These are phyloP conservation scores for Tetrahymena thermophila DNA, from an alignment of 73 alveolate genomes.

Conservation along the genomic window DNA sequence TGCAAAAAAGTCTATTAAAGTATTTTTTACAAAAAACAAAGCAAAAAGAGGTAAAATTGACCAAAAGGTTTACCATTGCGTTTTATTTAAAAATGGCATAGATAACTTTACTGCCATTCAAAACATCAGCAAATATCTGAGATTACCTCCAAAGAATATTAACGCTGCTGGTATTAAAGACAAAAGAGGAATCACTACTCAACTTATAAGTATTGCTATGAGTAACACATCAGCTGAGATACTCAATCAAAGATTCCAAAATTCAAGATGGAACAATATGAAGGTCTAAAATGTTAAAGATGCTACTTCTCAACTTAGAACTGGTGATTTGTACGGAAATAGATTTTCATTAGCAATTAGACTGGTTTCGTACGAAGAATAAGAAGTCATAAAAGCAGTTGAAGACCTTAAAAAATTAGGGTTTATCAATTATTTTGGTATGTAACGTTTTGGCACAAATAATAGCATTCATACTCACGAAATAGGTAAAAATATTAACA, in stretches of 20 bases:
- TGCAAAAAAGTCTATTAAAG: slow-evolving; percentile 4
- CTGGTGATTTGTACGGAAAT: slow-evolving; percentile 94
- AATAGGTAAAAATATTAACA: slow-evolving; percentile 55
- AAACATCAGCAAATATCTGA: slow-evolving; percentile 70
- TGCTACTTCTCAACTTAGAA: slow-evolving; percentile 67
- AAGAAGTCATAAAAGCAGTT: slow-evolving; percentile 58
- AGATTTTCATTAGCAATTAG: slow-evolving; percentile 87
- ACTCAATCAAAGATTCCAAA: slow-evolving; percentile 1
- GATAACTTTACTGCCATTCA: slow-evolving; percentile 89
- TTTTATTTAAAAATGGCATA: slow-evolving; percentile 73
- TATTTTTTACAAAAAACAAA: slow-evolving; percentile 13
- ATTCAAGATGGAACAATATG: slow-evolving; percentile 47
- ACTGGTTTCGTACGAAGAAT: slow-evolving; percentile 54
- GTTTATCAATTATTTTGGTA: slow-evolving; percentile 92
- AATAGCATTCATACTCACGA: slow-evolving; percentile 70
- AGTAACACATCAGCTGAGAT: slow-evolving; percentile 13
- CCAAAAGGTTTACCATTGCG: slow-evolving; percentile 11
- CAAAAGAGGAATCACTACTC: slow-evolving; percentile 96
- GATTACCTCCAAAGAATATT: slow-evolving; percentile 70
- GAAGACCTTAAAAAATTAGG: slow-evolving; percentile 77
- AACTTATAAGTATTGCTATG: slow-evolving; percentile 54
- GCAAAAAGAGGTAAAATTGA: background rate
- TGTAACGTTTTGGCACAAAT: slow-evolving; percentile 89
- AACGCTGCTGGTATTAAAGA: slow-evolving; percentile 95
- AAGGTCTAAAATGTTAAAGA: slow-evolving; percentile 71